Conservation (phyloP, 208 protist genomes). For the Crithidia expoeki region DNA sequence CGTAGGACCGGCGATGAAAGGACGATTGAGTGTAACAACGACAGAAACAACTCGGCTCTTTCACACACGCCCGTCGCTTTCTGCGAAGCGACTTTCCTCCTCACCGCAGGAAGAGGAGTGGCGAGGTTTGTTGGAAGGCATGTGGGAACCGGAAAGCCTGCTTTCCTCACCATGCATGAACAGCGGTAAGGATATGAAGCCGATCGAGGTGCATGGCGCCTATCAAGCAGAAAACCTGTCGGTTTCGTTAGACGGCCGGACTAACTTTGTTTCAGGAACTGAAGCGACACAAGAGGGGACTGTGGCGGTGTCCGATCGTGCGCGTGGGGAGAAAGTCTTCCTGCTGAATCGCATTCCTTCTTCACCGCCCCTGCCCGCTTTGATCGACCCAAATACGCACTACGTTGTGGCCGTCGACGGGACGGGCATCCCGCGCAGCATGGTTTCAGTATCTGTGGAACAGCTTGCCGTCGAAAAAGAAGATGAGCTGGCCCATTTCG, state of each 20-base stretch:
- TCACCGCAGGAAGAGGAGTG: neutral
- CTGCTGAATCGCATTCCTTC: conserved; percentile 7
- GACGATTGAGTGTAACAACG: neutral
- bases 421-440: conserved; percentile 72
- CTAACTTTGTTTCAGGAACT: neutral
- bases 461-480: conserved; percentile 60
- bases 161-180: neutral
- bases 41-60: neutral
- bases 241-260: neutral
- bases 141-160: neutral
- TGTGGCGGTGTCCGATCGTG: neutral
- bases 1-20: too few relatives aligned
- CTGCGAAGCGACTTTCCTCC: neutral
- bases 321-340: too few relatives aligned
- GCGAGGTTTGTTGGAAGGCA: neutral
- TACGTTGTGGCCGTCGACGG: conserved; percentile 80
- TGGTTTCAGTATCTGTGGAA: conserved; percentile 69
- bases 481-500: conserved; percentile 75
- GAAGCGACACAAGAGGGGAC: neutral
- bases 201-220: neutral
- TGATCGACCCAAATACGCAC: conserved; percentile 46
- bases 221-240: too few relatives aligned
- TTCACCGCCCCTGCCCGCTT: conserved; percentile 29
- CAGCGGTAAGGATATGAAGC: neutral
- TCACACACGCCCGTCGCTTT: conserved; percentile 4